phyloP scores from a whole-genome alignment of 2,329 filamentous ascomycete genomes.

The Thelonectria olida region DNA sequence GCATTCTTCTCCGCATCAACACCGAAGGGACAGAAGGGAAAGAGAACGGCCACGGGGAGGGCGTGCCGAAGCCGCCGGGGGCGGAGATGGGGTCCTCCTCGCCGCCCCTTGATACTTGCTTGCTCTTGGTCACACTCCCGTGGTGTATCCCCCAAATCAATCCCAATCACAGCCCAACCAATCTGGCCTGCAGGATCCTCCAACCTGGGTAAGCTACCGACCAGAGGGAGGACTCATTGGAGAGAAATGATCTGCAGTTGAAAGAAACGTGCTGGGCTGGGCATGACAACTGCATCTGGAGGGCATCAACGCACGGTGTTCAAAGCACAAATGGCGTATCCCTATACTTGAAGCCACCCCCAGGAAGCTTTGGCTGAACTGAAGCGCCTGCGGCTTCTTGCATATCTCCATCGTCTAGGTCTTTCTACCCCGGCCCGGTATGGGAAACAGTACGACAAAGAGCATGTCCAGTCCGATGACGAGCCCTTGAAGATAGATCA shows the following conservation, averaged over 20 bases:
- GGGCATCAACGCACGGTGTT: constrained; percentile 14
- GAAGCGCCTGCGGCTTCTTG: constrained; percentile 38
- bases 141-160: constrained; percentile 28
- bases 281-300: constrained; percentile 20
- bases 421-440: constrained; percentile 32
- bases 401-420: constrained; percentile 37
- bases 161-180: constrained; percentile 22
- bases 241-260: neutral
- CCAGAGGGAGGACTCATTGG: constrained; percentile 18
- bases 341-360: constrained; percentile 25
- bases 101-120: constrained; percentile 18
- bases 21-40: constrained; percentile 13
- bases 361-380: constrained; percentile 28
- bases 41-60: constrained; percentile 31
- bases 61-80: constrained; percentile 27
- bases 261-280: constrained; percentile 18
- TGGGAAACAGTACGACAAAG: constrained; percentile 36
- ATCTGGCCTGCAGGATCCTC: constrained; percentile 21
- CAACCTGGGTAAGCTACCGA: constrained; percentile 10
- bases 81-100: constrained; percentile 27
- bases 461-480: constrained; percentile 19
- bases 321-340: constrained; percentile 24
- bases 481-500: neutral
- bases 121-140: constrained; percentile 39
- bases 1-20: constrained; percentile 34